These are phyloP conservation scores for Crucibulum laeve DNA, from an alignment of 768 basidiomycete genomes.

Conservation along the genomic window DNA sequence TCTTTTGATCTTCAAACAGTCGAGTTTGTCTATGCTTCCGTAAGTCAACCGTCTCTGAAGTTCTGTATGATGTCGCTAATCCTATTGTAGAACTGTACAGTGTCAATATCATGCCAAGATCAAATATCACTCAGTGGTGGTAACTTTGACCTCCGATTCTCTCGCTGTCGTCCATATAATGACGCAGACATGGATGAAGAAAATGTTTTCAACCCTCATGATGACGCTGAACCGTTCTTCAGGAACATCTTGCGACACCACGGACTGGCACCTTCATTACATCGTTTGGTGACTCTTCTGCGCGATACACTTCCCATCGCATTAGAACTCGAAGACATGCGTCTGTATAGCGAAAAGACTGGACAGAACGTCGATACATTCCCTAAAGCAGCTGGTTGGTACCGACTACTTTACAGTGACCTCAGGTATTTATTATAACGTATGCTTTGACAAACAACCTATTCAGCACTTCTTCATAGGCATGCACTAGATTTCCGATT, in stretches of 20 bases:
- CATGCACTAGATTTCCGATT: constrained; percentile 80
- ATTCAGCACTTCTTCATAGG: background rate
- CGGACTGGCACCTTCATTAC: constrained; percentile 62
- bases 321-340: constrained; percentile 60
- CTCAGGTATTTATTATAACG: constrained; percentile 39
- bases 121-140: constrained; percentile 66
- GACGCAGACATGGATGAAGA: constrained; percentile 12
- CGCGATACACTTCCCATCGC: constrained; percentile 78
- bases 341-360: constrained; percentile 26
- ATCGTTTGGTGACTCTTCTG: constrained; percentile 63
- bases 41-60: constrained; percentile 19
- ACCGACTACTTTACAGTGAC: constrained; percentile 67
- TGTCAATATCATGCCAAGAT: constrained; percentile 76
- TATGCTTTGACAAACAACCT: background rate
- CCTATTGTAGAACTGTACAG: constrained; percentile 58
- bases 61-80: background rate
- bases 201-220: constrained; percentile 65
- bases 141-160: constrained; percentile 71
- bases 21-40: constrained; percentile 78
- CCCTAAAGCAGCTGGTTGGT: constrained; percentile 82
- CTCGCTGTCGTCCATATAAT: constrained; percentile 34
- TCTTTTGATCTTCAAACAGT: constrained; percentile 92
- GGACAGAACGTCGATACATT: constrained; percentile 53
- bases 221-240: constrained; percentile 74
- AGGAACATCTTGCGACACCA: constrained; percentile 63